phyloP scores from a whole-genome alignment of 495 filamentous ascomycete genomes.

The Delitschia confertaspora region DNA sequence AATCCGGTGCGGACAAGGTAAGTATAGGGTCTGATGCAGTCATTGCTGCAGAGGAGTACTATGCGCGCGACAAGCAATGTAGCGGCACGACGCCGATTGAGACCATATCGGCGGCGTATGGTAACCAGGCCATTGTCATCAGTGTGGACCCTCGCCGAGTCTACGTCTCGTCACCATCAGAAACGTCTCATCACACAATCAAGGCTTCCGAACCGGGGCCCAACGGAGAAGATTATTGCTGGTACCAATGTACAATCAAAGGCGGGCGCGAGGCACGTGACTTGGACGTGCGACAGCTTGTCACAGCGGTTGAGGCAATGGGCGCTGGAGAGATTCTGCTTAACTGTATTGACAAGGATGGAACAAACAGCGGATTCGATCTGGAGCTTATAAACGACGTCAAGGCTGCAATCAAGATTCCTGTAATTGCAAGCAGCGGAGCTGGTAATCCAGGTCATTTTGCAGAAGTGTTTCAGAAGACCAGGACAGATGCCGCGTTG shows the following conservation, averaged over 20 bases:
- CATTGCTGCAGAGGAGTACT: conserved; percentile 81
- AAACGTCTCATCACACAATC: conserved; percentile 71
- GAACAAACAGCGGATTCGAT: conserved; percentile 91
- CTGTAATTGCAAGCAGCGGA: conserved; percentile 91
- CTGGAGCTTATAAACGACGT: conserved; percentile 83
- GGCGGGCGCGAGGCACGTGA: conserved; percentile 87
- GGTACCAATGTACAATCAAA: conserved; percentile 97
- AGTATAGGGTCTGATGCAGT: conserved; percentile 96
- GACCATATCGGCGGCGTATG: conserved; percentile 85
- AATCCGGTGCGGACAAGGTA: conserved; percentile 96
- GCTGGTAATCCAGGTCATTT: conserved; percentile 88
- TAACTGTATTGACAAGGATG: conserved; percentile 97
- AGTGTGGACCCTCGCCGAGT: conserved; percentile 89
- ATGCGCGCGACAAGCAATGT: conserved; percentile 54
- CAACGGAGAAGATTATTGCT: conserved; percentile 73
- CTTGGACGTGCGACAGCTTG: conserved; percentile 80
- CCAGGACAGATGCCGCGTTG: conserved; percentile 81
- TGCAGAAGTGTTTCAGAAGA: conserved; percentile 77
- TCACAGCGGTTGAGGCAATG: conserved; percentile 88
- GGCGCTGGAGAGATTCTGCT: conserved; percentile 88
- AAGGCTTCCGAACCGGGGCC: conserved; percentile 61
- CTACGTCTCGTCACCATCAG: conserved; percentile 63
- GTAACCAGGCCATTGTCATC: conserved; percentile 93
- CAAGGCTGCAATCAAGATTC: conserved; percentile 74
- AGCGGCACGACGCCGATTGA: conserved; percentile 85